Conservation (phyloP, 2,329 filamentous ascomycete genomes). For the Diaporthe sp. region DNA sequence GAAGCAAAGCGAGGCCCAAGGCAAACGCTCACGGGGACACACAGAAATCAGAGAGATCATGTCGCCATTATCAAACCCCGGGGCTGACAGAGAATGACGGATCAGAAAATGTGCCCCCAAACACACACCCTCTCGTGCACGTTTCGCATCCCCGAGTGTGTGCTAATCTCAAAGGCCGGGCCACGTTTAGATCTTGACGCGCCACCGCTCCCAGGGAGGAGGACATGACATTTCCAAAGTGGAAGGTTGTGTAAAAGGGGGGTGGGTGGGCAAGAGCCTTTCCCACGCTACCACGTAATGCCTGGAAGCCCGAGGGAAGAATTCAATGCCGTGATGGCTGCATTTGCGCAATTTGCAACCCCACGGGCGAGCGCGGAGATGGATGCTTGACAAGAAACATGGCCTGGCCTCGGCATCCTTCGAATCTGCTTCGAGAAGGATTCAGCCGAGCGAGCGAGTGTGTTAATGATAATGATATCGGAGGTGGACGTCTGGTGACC, state of each 20-base stretch:
- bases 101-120: constrained; percentile 20
- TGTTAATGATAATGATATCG: neutral
- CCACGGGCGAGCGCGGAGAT: constrained; percentile 19
- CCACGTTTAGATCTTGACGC: constrained; percentile 17
- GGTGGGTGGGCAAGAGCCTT: neutral
- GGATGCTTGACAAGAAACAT: constrained; percentile 8
- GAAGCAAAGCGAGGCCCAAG: neutral
- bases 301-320: neutral
- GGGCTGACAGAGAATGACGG: constrained; percentile 16
- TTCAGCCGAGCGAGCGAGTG: neutral
- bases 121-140: constrained; percentile 15
- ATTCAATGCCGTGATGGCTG: constrained; percentile 24
- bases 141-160: constrained; percentile 15
- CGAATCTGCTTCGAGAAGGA: constrained; percentile 36
- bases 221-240: neutral
- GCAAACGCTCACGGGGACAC: constrained; percentile 21
- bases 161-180: neutral
- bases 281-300: neutral
- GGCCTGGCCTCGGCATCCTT: constrained; percentile 27
- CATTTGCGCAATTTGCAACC: constrained; percentile 10
- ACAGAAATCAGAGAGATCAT: neutral
- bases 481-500: constrained; percentile 6
- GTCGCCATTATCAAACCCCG: constrained; percentile 28
- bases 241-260: neutral
- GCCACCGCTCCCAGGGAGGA: neutral